phyloP scores from a whole-genome alignment of 75 land plant species.

The Azolla pinnata region DNA sequence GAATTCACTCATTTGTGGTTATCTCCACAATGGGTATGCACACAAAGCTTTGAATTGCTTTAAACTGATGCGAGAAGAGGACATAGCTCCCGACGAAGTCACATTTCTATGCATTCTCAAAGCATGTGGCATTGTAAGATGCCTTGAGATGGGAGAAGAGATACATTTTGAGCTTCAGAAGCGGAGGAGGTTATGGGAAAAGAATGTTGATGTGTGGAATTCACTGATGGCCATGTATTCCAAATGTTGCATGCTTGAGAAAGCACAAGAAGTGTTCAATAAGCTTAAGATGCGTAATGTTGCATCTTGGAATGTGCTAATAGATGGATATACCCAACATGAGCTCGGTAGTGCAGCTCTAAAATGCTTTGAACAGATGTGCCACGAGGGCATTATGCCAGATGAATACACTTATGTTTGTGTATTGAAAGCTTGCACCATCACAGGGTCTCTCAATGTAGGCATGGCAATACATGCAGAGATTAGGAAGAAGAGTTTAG shows the following conservation, averaged over 20 bases:
- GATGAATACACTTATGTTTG: slow-evolving; percentile 57
- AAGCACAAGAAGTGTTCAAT: slow-evolving; percentile 6
- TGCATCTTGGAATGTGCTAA: slow-evolving; percentile 8
- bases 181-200: slow-evolving; percentile 5
- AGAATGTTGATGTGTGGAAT: slow-evolving; percentile 4
- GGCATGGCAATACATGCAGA: slow-evolving; percentile 55
- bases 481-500: slow-evolving; percentile 29
- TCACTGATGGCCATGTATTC: slow-evolving; percentile 16
- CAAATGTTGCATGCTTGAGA: slow-evolving; percentile 3
- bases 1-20: slow-evolving; percentile 14
- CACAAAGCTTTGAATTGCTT: slow-evolving; percentile 11
- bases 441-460: slow-evolving; percentile 35
- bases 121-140: slow-evolving; percentile 15
- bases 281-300: background rate
- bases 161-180: slow-evolving; percentile 3
- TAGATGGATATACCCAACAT: slow-evolving; percentile 18
- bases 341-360: slow-evolving; percentile 11
- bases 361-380: slow-evolving; percentile 13
- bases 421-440: slow-evolving; percentile 48
- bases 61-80: slow-evolving; percentile 8
- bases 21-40: slow-evolving; percentile 10
- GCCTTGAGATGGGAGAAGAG: slow-evolving; percentile 14
- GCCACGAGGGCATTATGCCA: slow-evolving; percentile 22
- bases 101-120: slow-evolving; percentile 13
- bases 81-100: slow-evolving; percentile 6